A percentile compares a stretch with the other conserved stretches of the same genome.
Conservation (phyloP, 208 protist species). For the Crithidia thermophila region DNA sequence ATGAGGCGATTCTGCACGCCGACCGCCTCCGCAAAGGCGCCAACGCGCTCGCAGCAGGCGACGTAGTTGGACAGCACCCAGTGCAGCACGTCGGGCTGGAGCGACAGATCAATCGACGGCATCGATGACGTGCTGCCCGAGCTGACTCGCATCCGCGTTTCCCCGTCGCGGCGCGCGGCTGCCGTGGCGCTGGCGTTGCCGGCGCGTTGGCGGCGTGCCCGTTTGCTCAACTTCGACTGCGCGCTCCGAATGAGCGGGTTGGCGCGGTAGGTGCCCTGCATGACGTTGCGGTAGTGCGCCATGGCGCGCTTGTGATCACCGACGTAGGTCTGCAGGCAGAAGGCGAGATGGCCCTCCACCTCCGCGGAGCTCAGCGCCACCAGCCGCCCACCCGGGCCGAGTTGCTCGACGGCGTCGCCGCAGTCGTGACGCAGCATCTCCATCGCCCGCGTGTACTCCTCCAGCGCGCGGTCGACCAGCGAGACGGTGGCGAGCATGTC, state of each 20-base stretch:
- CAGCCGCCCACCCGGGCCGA: conserved; percentile 27
- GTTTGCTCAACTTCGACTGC: conserved; percentile 22
- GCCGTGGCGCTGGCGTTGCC: too few relatives aligned
- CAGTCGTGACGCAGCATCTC: conserved; percentile 41
- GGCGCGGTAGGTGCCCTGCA: conserved; percentile 21
- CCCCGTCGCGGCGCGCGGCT: background rate
- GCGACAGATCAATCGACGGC: conserved; percentile 12
- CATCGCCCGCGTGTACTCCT: conserved; percentile 50
- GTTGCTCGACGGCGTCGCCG: conserved; percentile 28
- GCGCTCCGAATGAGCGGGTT: conserved; percentile 17
- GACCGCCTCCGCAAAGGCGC: conserved; percentile 46
- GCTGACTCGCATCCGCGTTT: background rate
- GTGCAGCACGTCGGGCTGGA: conserved; percentile 56
- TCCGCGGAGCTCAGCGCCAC: conserved; percentile 43
- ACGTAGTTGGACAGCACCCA: conserved; percentile 76
- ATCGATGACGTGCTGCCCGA: background rate
- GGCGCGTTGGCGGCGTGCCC: conserved; percentile 23
- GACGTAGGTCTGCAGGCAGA: conserved; percentile 76
- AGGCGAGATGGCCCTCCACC: conserved; percentile 67
- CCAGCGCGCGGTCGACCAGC: conserved; percentile 65
- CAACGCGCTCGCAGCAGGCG: conserved; percentile 63
- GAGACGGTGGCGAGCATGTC: conserved; percentile 57
- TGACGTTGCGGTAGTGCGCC: conserved; percentile 55
- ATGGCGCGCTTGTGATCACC: conserved; percentile 70
- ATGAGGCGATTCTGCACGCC: conserved; percentile 59